A percentile compares a stretch with the other conserved stretches of the same genome.
Conservation (phyloP, 768 basidiomycete genomes). For the Mycena leptocephala region DNA sequence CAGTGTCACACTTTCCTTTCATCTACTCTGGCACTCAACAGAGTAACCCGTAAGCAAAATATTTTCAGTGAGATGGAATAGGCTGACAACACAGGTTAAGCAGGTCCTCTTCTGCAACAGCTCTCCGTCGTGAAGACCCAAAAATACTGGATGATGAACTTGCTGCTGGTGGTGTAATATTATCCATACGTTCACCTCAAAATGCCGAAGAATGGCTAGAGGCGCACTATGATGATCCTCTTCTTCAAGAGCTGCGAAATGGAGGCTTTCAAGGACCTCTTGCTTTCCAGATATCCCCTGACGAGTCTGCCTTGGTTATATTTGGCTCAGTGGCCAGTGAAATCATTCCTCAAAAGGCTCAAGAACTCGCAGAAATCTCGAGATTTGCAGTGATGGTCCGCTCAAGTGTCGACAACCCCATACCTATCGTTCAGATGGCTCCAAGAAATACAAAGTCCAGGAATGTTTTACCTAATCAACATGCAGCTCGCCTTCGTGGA, state of each 20-base stretch:
- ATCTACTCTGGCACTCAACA: too few species aligned
- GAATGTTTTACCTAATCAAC: not conserved
- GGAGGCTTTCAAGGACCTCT: conserved; percentile 3
- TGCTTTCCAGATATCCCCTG: not conserved
- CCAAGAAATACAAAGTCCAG: not conserved
- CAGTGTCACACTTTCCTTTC: too few species aligned
- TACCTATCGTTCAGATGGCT: not conserved
- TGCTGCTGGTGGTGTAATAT: not conserved
- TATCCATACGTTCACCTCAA: not conserved
- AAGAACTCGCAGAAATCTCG: not conserved
- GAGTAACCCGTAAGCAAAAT: too few species aligned
- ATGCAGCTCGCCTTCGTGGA: not conserved
- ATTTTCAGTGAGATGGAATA: too few species aligned
- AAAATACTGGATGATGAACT: not conserved
- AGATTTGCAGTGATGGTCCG: conserved; percentile 13
- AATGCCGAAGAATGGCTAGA: conserved; percentile 1
- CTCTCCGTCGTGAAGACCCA: not conserved
- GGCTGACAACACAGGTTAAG: too few species aligned
- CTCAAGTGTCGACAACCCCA: not conserved
- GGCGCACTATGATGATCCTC: conserved; percentile 13
- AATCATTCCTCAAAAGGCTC: not conserved
- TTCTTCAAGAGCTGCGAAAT: not conserved
- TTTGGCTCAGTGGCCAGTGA: conserved; percentile 3
- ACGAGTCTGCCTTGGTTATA: not conserved
- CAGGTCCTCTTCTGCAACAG: too few species aligned